Conservation (phyloP, 805 yeast species). For the Myxozyma kluyveri region DNA sequence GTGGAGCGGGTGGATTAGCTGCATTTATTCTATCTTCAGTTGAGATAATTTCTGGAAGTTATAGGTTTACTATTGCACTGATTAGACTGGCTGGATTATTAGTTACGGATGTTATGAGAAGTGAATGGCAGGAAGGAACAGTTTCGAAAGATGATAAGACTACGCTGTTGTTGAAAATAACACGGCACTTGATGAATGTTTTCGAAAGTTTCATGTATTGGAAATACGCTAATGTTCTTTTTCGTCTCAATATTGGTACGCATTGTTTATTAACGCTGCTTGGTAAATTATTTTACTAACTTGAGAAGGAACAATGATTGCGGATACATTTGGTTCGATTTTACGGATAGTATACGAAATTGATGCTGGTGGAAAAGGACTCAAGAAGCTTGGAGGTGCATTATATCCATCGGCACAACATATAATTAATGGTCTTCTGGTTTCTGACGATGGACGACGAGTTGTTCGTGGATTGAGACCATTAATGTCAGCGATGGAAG, state of each 20-base stretch:
- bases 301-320: constrained; percentile 4
- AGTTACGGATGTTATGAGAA: constrained; percentile 43
- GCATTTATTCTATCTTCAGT: constrained; percentile 62
- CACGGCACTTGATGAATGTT: constrained; percentile 57
- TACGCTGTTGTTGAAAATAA: constrained; percentile 54
- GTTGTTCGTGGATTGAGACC: constrained; percentile 57
- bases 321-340: constrained; percentile 53
- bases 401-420: constrained; percentile 51
- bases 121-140: constrained; percentile 24
- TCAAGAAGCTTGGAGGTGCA: constrained; percentile 47
- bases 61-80: constrained; percentile 58
- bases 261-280: constrained; percentile 30
- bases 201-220: constrained; percentile 74
- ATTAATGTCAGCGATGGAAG: constrained; percentile 50
- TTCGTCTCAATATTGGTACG: constrained; percentile 61
- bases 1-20: constrained; percentile 64
- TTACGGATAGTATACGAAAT: constrained; percentile 55
- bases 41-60: constrained; percentile 69
- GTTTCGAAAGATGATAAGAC: constrained; percentile 47
- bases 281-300: constrained; percentile 36
- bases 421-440: constrained; percentile 57
- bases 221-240: constrained; percentile 56
- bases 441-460: constrained; percentile 43
- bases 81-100: constrained; percentile 56
- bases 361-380: constrained; percentile 42